phyloP scores from a whole-genome alignment of 2,329 filamentous ascomycete species.

The Cercospora zeae-maydis region DNA sequence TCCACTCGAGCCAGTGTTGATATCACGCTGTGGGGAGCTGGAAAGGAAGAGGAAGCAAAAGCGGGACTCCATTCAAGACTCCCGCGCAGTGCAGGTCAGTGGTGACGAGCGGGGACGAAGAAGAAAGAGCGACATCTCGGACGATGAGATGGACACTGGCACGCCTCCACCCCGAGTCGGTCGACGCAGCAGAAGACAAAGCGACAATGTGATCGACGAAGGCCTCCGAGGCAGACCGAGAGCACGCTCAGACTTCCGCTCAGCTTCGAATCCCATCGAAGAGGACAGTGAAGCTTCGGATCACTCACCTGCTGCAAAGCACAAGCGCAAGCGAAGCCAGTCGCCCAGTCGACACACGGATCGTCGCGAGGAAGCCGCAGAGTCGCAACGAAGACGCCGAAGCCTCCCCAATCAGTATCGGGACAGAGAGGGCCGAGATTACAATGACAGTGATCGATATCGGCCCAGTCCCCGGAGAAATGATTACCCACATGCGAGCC shows the following conservation, averaged over 20 bases:
- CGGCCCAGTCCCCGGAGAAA: constrained; percentile 32
- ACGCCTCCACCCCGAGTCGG: constrained; percentile 23
- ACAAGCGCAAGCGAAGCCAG: constrained; percentile 37
- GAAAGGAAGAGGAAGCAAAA: constrained; percentile 35
- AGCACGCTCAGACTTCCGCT: constrained; percentile 32
- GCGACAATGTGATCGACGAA: constrained; percentile 38
- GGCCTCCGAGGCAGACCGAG: constrained; percentile 36
- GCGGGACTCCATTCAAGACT: constrained; percentile 17
- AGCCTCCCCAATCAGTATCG: constrained; percentile 40
- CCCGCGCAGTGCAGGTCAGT: not conserved
- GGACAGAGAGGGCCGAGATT: constrained; percentile 17
- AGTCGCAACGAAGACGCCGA: constrained; percentile 33
- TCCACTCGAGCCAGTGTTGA: constrained; percentile 37
- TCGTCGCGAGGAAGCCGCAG: constrained; percentile 21
- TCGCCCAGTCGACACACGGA: constrained; percentile 33
- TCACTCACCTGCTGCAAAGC: constrained; percentile 30
- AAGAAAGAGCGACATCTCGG: constrained; percentile 30
- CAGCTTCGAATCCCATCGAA: constrained; percentile 32
- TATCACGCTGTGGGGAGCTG: constrained; percentile 41
- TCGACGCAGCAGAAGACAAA: constrained; percentile 33
- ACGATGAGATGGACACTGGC: constrained; percentile 30
- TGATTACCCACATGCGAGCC: constrained; percentile 22
- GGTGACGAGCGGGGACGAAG: constrained; percentile 28
- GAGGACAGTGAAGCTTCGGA: constrained; percentile 24
- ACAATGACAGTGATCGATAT: constrained; percentile 28